These are phyloP conservation scores for Fraxinus baroniana DNA, from an alignment of 305 asterid species.

Conservation along the genomic window DNA sequence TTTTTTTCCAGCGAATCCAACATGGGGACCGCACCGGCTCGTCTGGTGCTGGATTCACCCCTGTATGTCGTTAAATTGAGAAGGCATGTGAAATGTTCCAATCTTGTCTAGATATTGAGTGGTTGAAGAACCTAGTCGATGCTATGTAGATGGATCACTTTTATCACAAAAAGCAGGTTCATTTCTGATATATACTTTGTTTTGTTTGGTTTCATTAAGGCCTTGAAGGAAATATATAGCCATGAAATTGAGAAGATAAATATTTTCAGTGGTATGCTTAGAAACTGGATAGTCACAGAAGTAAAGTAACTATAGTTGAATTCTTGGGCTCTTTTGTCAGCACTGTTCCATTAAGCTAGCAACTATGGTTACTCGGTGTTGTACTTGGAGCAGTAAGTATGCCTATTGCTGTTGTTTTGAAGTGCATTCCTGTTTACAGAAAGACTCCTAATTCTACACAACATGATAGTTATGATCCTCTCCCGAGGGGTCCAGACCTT, in stretches of 20 bases:
- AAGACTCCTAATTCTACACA: slow-evolving; percentile 33
- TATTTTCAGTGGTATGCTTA: slow-evolving; percentile 62
- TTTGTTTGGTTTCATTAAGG: slow-evolving; percentile 38
- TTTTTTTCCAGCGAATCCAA: no score
- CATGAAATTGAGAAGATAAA: slow-evolving; percentile 87
- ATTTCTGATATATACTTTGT: not conserved
- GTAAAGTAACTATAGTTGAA: no score
- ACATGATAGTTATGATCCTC: slow-evolving; percentile 66
- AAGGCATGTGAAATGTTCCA: no score
- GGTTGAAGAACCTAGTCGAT: no score
- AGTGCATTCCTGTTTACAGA: slow-evolving; percentile 67
- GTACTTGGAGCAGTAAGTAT: slow-evolving; percentile 57
- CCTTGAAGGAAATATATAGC: slow-evolving; percentile 93
- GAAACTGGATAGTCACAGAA: slow-evolving; percentile 12
- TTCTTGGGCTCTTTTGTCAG: slow-evolving; percentile 62
- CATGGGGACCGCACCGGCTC: no score
- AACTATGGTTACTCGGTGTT: slow-evolving; percentile 70
- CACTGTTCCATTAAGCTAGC: slow-evolving; percentile 76
- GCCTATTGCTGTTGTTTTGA: slow-evolving; percentile 66
- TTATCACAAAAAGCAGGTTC: no score
- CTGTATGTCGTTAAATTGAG: no score
- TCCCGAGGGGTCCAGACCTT: slow-evolving; percentile 61
- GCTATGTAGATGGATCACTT: no score
- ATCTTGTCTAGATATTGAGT: no score
- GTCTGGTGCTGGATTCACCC: no score